Percentiles rank a stretch among this genome's conserved stretches.
Evolutionary conservation across 805 yeast species (phyloP).

Genomic region (Wickerhamomyces kurtzmanii): DNA sequence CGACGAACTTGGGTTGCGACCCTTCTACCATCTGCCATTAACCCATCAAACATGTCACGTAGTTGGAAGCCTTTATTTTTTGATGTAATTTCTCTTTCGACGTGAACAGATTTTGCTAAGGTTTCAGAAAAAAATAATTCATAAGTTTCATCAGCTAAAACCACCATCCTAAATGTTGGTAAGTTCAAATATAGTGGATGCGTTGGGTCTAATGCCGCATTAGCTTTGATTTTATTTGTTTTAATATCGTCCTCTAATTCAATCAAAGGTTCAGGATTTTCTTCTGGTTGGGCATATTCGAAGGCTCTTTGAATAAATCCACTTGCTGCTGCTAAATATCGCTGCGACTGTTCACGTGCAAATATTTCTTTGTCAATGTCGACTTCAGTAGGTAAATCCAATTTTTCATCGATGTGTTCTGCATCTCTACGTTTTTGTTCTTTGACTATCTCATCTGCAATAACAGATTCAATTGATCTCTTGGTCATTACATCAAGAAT

Average conservation of each 20-base stretch:
- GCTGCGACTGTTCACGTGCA: constrained; percentile 56
- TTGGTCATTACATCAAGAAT: constrained; percentile 58
- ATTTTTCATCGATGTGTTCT: constrained; percentile 24
- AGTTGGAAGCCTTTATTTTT: constrained; percentile 45
- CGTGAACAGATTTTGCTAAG: constrained; percentile 56
- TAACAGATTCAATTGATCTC: constrained; percentile 50
- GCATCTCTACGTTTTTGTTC: constrained; percentile 18
- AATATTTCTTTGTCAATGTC: constrained; percentile 54
- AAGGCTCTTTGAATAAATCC: constrained; percentile 80
- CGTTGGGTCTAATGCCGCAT: constrained; percentile 75
- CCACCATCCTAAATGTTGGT: constrained; percentile 90
- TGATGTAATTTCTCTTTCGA: constrained; percentile 39
- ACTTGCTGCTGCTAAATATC: constrained; percentile 83
- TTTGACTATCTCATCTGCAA: constrained; percentile 49
- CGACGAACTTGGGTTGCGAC: constrained; percentile 86
- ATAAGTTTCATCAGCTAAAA: constrained; percentile 88
- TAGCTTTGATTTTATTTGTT: constrained; percentile 33
- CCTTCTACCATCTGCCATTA: constrained; percentile 85
- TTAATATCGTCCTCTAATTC: constrained; percentile 27
- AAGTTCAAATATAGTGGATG: constrained; percentile 66
- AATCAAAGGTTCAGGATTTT: constrained; percentile 31
- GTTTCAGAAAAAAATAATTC: constrained; percentile 74
- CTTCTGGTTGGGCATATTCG: constrained; percentile 77
- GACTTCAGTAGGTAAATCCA: constrained; percentile 48
- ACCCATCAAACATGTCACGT: constrained; percentile 83